These are phyloP conservation scores for Primulina eburnea DNA, from an alignment of 257 asterid species.

Conservation along the genomic window DNA sequence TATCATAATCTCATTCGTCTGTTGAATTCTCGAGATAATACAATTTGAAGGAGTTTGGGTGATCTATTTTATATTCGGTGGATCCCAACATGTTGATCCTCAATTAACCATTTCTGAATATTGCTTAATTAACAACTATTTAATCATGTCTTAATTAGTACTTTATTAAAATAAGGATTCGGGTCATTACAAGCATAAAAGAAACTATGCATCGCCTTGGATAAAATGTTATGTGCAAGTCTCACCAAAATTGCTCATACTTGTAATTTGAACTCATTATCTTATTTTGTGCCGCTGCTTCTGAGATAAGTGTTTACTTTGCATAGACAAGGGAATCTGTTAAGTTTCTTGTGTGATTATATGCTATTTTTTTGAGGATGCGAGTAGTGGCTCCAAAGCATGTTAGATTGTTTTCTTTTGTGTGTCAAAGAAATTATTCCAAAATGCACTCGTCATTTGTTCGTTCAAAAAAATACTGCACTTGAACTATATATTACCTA, in stretches of 20 bases:
- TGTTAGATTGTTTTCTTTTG: background rate
- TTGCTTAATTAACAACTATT: no score
- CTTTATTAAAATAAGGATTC: no score
- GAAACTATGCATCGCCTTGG: slow-evolving; percentile 8
- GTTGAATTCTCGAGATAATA: no score
- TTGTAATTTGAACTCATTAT: background rate
- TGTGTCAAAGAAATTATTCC: background rate
- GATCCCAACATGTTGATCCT: no score
- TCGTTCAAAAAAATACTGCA: no score
- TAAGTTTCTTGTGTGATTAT: background rate
- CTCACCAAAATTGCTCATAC: background rate
- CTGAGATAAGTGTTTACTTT: slow-evolving; percentile 1
- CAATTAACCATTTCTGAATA: no score
- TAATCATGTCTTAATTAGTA: no score
- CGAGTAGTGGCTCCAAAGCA: background rate
- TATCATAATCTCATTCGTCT: no score
- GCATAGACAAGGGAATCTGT: background rate
- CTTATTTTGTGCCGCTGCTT: background rate
- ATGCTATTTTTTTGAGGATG: background rate
- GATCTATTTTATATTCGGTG: no score
- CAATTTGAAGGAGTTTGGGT: no score
- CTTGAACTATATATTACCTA: background rate
- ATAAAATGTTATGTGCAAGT: background rate
- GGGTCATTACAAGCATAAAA: background rate
- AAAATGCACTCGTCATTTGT: background rate